These are phyloP conservation scores for Simmondsia chinensis DNA, from an alignment of 148 eudicot genomes.

Conservation along the genomic window DNA sequence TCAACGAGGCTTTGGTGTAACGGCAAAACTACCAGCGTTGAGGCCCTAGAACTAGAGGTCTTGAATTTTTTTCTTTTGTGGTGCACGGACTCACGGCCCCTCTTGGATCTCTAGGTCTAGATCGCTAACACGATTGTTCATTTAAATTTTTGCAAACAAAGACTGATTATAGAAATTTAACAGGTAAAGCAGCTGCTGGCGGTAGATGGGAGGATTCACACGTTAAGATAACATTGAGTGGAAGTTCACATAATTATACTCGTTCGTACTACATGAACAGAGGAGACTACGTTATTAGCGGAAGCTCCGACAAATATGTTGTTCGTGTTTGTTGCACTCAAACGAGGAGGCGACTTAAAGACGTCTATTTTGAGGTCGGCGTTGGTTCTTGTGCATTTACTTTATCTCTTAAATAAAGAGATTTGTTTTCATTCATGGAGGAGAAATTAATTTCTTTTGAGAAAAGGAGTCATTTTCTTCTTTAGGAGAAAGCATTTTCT, in stretches of 20 bases:
- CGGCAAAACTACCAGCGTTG: too few species aligned
- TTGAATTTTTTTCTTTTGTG: too few species aligned
- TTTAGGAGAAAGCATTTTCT: too few species aligned
- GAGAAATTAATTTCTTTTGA: too few species aligned
- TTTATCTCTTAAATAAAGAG: not conserved
- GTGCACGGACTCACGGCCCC: too few species aligned
- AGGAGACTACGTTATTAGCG: conserved; percentile 72
- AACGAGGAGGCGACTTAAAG: conserved; percentile 87
- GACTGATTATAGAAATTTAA: conserved; percentile 4
- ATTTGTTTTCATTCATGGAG: too few species aligned
- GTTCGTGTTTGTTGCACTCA: conserved; percentile 90
- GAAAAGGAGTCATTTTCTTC: too few species aligned
- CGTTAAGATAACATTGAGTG: conserved; percentile 63
- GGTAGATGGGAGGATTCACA: conserved; percentile 85
- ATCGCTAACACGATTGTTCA: too few species aligned
- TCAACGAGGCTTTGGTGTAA: too few species aligned
- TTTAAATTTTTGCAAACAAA: too few species aligned
- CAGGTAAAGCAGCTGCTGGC: conserved; percentile 94
- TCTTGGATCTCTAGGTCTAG: too few species aligned
- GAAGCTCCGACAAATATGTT: conserved; percentile 90
- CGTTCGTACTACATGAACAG: conserved; percentile 95
- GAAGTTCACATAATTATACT: conserved; percentile 87
- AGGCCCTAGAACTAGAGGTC: too few species aligned
- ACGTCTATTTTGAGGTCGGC: conserved; percentile 59
- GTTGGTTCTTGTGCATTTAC: not conserved